These are phyloP conservation scores for Rhododendron kiyosumense DNA, from an alignment of 148 eudicot species.

Conservation along the genomic window DNA sequence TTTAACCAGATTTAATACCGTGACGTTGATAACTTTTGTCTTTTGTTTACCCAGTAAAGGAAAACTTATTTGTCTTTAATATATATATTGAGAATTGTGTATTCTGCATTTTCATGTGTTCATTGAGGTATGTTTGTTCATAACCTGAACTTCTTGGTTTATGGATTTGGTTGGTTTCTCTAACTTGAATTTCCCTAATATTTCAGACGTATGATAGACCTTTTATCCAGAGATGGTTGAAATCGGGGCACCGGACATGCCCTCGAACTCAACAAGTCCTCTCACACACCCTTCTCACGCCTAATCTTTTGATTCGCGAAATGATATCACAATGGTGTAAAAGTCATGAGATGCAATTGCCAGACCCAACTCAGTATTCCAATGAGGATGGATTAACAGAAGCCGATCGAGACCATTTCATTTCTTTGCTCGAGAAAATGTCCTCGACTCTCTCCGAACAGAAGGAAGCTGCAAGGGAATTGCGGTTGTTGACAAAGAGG, in stretches of 20 bases:
- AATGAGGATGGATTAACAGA: constrained; percentile 48
- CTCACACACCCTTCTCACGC: constrained; percentile 67
- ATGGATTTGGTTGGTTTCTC: neutral
- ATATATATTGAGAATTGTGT: neutral
- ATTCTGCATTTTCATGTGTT: neutral
- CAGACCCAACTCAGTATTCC: constrained; percentile 32
- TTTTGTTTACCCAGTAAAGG: neutral
- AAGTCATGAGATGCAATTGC: constrained; percentile 39
- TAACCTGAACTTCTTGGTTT: neutral
- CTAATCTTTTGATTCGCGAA: constrained; percentile 60
- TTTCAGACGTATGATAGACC: constrained; percentile 84
- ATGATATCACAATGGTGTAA: constrained; percentile 80
- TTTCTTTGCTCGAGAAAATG: constrained; percentile 52
- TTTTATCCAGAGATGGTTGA: constrained; percentile 81
- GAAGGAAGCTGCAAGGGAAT: constrained; percentile 76
- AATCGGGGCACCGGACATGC: constrained; percentile 74
- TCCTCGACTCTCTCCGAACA: constrained; percentile 62
- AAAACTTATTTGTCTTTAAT: neutral
- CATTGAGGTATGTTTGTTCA: neutral
- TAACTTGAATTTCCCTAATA: neutral
- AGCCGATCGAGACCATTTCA: constrained; percentile 58
- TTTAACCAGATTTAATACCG: neutral
- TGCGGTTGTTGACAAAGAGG: constrained; percentile 66
- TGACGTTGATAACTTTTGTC: neutral
- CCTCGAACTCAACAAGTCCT: constrained; percentile 89